Evolutionary conservation across 164 flowering plant species (phyloP).

Genomic region (Stephania japonica): DNA sequence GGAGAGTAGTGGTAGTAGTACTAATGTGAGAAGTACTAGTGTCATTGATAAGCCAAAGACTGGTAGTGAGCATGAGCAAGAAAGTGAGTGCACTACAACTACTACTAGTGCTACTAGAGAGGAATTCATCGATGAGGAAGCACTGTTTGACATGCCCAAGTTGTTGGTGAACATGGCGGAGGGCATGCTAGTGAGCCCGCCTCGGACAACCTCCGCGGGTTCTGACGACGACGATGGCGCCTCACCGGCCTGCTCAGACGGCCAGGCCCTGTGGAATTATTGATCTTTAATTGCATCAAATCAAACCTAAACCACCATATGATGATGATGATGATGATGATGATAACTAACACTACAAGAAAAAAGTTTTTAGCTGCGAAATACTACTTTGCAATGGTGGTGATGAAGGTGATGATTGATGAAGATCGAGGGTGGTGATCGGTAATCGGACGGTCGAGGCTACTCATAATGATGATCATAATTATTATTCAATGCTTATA

Average conservation of each 20-base stretch:
- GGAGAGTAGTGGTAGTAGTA: neutral
- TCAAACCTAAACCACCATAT: neutral
- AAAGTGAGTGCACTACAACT: neutral
- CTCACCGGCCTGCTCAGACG: slow-evolving; percentile 27
- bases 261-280: slow-evolving; percentile 42
- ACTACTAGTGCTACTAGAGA: neutral
- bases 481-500: neutral
- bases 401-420: neutral
- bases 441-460: neutral
- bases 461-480: neutral
- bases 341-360: too few relatives aligned
- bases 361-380: too few relatives aligned
- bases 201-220: slow-evolving; percentile 31
- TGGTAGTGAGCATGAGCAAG: too few relatives aligned
- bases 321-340: neutral
- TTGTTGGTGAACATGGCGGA: slow-evolving; percentile 53
- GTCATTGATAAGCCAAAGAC: neutral
- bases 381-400: neutral
- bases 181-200: slow-evolving; percentile 60
- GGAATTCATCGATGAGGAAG: slow-evolving; percentile 46
- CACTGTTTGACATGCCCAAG: slow-evolving; percentile 49
- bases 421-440: neutral
- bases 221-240: slow-evolving; percentile 25
- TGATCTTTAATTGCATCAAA: neutral
- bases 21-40: slow-evolving; percentile 6